phyloP scores from a whole-genome alignment of 2,329 filamentous ascomycete species.

The Arachnopeziza araneosa region DNA sequence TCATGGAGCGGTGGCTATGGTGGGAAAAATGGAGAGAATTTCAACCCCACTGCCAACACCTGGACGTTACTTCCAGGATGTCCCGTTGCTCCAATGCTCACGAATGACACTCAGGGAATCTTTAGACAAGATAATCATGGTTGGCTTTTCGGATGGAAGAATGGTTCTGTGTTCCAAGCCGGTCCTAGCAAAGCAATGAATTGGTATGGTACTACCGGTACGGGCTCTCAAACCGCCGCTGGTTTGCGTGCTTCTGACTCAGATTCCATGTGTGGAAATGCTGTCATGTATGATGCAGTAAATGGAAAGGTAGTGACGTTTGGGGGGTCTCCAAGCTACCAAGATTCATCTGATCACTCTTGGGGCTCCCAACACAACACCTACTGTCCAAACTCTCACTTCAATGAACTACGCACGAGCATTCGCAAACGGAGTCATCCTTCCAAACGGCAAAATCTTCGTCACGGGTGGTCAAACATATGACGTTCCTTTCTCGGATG shows the following conservation, averaged over 20 bases:
- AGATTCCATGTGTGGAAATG: slow-evolving; percentile 50
- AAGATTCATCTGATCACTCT: slow-evolving; percentile 45
- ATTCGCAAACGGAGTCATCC: slow-evolving; percentile 42
- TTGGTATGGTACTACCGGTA: slow-evolving; percentile 46
- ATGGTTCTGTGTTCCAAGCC: slow-evolving; percentile 22
- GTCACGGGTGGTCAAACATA: slow-evolving; percentile 42
- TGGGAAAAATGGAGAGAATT: slow-evolving; percentile 39
- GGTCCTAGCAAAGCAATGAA: slow-evolving; percentile 41
- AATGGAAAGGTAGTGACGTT: slow-evolving; percentile 48
- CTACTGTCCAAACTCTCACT: slow-evolving; percentile 30
- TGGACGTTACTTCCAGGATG: slow-evolving; percentile 43
- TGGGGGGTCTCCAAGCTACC: slow-evolving; percentile 45
- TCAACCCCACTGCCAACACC: slow-evolving; percentile 36
- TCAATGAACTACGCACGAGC: slow-evolving; percentile 36
- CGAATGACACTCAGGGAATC: slow-evolving; percentile 36
- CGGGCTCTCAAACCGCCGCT: slow-evolving; percentile 37
- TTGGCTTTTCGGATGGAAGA: slow-evolving; percentile 35
- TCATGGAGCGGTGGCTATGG: slow-evolving; percentile 1
- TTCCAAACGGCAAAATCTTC: slow-evolving; percentile 44
- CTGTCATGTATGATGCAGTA: slow-evolving; percentile 52
- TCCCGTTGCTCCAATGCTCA: slow-evolving; percentile 45
- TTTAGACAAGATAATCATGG: slow-evolving; percentile 47
- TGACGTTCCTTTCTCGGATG: slow-evolving; percentile 41
- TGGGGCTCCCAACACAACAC: slow-evolving; percentile 22
- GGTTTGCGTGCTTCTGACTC: slow-evolving; percentile 39